Evolutionary conservation across 2,329 filamentous ascomycete species (phyloP).

Genomic region (Purpureocillium lavendulum): DNA sequence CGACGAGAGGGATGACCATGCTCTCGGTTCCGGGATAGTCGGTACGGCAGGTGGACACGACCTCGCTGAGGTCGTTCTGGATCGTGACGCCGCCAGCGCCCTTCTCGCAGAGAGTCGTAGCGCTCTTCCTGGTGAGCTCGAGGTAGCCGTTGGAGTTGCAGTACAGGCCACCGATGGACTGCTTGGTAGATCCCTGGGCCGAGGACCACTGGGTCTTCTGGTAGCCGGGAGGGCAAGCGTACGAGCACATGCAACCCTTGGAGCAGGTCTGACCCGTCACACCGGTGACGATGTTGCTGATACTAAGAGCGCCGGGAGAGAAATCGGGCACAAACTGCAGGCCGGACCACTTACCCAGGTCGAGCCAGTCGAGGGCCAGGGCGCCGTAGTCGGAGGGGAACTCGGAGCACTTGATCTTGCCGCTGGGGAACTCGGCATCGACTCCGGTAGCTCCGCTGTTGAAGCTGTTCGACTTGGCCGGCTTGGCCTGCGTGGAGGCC

Average conservation of each 20-base stretch:
- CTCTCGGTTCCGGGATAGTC: slow-evolving; percentile 91
- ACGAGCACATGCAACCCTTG: slow-evolving; percentile 72
- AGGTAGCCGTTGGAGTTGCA: slow-evolving; percentile 70
- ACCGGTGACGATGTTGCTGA: slow-evolving; percentile 59
- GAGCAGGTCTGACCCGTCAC: slow-evolving; percentile 53
- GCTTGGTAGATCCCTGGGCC: slow-evolving; percentile 66
- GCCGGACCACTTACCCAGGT: slow-evolving; percentile 68
- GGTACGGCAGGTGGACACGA: slow-evolving; percentile 79
- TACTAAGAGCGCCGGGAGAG: slow-evolving; percentile 37
- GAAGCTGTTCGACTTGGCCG: slow-evolving; percentile 11
- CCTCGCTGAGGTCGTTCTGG: slow-evolving; percentile 60
- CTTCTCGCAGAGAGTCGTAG: slow-evolving; percentile 63
- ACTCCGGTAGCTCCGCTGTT: slow-evolving; percentile 41
- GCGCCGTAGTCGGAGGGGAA: slow-evolving; percentile 83
- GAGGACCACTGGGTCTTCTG: slow-evolving; percentile 86
- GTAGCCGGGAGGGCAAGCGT: slow-evolving; percentile 85
- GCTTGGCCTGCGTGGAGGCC: background rate
- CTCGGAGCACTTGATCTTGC: slow-evolving; percentile 56
- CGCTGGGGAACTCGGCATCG: slow-evolving; percentile 65
- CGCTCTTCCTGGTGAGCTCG: slow-evolving; percentile 62
- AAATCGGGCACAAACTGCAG: slow-evolving; percentile 58
- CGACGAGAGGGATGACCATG: slow-evolving; percentile 71
- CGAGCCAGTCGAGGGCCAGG: slow-evolving; percentile 58
- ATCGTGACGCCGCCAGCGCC: slow-evolving; percentile 66
- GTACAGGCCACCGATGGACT: slow-evolving; percentile 82